A percentile compares a stretch with the other conserved stretches of the same genome.
Evolutionary conservation across 2,329 filamentous ascomycete genomes (phyloP).

Genomic region (Aspergillus eucalypticola): DNA sequence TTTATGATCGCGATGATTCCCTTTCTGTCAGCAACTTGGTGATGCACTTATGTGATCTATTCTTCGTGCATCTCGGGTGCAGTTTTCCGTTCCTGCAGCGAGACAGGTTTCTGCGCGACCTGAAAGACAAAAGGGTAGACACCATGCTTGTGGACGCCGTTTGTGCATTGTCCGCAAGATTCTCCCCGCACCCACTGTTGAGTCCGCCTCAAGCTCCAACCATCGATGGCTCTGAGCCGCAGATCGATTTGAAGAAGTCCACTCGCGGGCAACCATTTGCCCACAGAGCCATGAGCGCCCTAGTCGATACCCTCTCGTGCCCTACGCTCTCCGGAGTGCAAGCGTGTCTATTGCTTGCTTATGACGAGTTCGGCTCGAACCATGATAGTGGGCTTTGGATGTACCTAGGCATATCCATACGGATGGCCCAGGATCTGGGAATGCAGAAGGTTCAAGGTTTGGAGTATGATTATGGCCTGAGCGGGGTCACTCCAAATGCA

Average conservation of each 20-base stretch:
- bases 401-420: slow-evolving; percentile 85
- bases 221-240: slow-evolving; percentile 42
- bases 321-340: slow-evolving; percentile 82
- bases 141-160: slow-evolving; percentile 84
- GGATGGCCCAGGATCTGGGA: slow-evolving; percentile 77
- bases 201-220: slow-evolving; percentile 54
- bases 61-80: slow-evolving; percentile 79
- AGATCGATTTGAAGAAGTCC: slow-evolving; percentile 48
- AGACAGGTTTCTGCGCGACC: slow-evolving; percentile 69
- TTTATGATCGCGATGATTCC: slow-evolving; percentile 73
- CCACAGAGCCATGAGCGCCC: slow-evolving; percentile 76
- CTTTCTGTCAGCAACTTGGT: slow-evolving; percentile 74
- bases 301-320: slow-evolving; percentile 79
- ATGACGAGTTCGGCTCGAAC: slow-evolving; percentile 84
- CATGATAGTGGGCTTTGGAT: slow-evolving; percentile 92
- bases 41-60: slow-evolving; percentile 72
- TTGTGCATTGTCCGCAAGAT: slow-evolving; percentile 77
- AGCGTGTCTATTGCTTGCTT: slow-evolving; percentile 78
- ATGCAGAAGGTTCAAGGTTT: slow-evolving; percentile 80
- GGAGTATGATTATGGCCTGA: slow-evolving; percentile 55
- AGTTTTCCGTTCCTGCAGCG: slow-evolving; percentile 81
- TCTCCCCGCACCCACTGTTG: slow-evolving; percentile 64
- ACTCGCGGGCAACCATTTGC: slow-evolving; percentile 78
- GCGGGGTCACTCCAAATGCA: slow-evolving; percentile 58
- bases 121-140: slow-evolving; percentile 78